Conservation (phyloP, 768 basidiomycete genomes). For the Tremella fuciformis region DNA sequence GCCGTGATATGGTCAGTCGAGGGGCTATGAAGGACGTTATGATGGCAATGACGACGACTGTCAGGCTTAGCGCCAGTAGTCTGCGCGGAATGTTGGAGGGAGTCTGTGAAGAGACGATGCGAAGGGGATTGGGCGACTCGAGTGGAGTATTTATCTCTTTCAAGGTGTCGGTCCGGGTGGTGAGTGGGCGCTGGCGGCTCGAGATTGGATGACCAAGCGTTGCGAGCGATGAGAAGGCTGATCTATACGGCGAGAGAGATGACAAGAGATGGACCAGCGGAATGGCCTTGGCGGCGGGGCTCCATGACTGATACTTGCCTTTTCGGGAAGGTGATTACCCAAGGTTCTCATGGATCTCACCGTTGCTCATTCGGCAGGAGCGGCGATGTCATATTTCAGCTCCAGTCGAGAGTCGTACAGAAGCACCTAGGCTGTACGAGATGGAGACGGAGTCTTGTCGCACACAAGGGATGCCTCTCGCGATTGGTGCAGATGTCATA, state of each 20-base stretch:
- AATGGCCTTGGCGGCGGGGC: too few relatives aligned
- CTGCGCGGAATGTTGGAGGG: too few relatives aligned
- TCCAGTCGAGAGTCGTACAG: too few relatives aligned
- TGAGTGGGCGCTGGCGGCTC: neutral
- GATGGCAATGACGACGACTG: neutral
- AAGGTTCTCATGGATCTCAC: slow-evolving; percentile 4
- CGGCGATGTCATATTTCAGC: too few relatives aligned
- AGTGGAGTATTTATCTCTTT: neutral
- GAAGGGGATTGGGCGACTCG: too few relatives aligned
- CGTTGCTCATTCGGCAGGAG: neutral
- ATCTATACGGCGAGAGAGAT: neutral
- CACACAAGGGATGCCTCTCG: too few relatives aligned
- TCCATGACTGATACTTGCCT: neutral
- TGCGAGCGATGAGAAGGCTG: neutral
- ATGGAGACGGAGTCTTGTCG: too few relatives aligned
- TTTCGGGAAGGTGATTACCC: slow-evolving; percentile 3
- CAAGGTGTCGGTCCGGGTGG: neutral
- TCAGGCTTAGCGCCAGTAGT: too few relatives aligned
- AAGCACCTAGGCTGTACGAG: too few relatives aligned
- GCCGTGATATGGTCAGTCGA: neutral
- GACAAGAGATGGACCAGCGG: slow-evolving; percentile 3
- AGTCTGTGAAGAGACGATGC: too few relatives aligned
- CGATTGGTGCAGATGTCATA: too few relatives aligned
- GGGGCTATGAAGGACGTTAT: neutral
- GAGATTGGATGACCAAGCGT: neutral